phyloP scores from a whole-genome alignment of 2,329 filamentous ascomycete genomes.

The Phaeosphaeria sp. region DNA sequence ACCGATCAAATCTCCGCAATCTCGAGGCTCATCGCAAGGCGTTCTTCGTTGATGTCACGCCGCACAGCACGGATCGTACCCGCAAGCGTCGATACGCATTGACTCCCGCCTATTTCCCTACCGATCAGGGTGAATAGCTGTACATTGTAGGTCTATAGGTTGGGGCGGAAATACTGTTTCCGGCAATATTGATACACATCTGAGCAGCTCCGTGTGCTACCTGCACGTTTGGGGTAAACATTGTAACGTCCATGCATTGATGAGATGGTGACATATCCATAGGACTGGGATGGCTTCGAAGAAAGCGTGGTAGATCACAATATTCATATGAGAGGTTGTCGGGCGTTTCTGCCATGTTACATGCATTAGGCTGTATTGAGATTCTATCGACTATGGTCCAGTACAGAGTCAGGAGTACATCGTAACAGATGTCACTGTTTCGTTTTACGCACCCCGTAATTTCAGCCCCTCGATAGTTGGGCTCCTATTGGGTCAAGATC shows the following conservation, averaged over 20 bases:
- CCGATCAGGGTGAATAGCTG: background rate
- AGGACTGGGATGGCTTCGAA: background rate
- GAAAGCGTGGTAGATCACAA: background rate
- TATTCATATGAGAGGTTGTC: background rate
- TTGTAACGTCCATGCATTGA: background rate
- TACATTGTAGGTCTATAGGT: background rate
- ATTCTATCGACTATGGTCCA: background rate
- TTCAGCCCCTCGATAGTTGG: no score
- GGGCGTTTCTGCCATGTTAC: background rate
- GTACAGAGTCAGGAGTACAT: background rate
- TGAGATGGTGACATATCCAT: background rate
- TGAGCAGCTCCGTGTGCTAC: background rate
- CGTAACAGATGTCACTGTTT: background rate
- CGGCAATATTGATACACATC: background rate
- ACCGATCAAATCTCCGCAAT: constrained; percentile 5
- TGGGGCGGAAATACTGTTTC: constrained; percentile 2
- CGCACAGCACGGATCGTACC: background rate
- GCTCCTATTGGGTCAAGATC: no score
- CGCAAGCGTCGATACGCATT: background rate
- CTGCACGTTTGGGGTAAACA: background rate
- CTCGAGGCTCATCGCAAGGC: constrained; percentile 14
- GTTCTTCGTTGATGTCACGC: constrained; percentile 4
- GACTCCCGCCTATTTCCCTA: background rate
- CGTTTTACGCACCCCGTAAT: background rate
- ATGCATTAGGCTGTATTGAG: background rate